A percentile compares a stretch with the other conserved stretches of the same genome.
These are phyloP conservation scores for Pythium phragmitis DNA, from an alignment of 352 stramenopile species.

Conservation along the genomic window DNA sequence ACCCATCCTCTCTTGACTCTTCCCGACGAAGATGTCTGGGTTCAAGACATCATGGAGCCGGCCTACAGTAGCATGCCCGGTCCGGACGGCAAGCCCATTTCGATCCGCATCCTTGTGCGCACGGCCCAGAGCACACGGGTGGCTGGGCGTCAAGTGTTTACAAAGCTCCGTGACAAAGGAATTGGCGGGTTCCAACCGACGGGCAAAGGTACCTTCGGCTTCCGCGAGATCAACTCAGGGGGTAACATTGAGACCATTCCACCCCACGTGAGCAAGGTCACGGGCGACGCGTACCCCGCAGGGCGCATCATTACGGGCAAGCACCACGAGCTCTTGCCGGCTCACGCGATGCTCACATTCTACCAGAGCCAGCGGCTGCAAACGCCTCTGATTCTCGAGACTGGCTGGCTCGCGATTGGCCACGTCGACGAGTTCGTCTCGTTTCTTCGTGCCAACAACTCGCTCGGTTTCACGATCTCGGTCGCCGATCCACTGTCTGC, in stretches of 20 bases:
- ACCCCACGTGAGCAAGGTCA: slow-evolving; percentile 13
- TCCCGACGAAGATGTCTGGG: slow-evolving; percentile 7
- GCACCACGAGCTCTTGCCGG: slow-evolving; percentile 13
- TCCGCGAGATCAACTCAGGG: slow-evolving; percentile 21
- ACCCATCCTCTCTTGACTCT: slow-evolving; percentile 6
- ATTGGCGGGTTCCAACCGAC: slow-evolving; percentile 12
- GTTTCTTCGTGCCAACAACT: slow-evolving; percentile 20
- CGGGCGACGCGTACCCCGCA: slow-evolving; percentile 5
- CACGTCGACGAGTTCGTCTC: slow-evolving; percentile 23
- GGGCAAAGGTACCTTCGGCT: slow-evolving; percentile 18
- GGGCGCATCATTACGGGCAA: slow-evolving; percentile 20
- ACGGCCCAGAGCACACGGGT: slow-evolving; percentile 14
- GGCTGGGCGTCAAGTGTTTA: slow-evolving; percentile 21
- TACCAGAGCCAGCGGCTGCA: slow-evolving; percentile 18
- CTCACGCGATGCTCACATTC: slow-evolving; percentile 10
- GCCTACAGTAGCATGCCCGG: slow-evolving; percentile 20
- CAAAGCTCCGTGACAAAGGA: slow-evolving; percentile 8
- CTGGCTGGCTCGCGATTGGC: slow-evolving; percentile 18
- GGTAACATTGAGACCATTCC: slow-evolving; percentile 24
- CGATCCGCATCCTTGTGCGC: slow-evolving; percentile 13
- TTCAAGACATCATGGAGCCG: slow-evolving; percentile 21
- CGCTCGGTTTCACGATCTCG: slow-evolving; percentile 11
- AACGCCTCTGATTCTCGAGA: slow-evolving; percentile 13
- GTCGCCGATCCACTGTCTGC: slow-evolving; percentile 5
- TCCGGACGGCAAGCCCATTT: slow-evolving; percentile 7